phyloP scores from a whole-genome alignment of 805 yeast genomes.

The Maudiozyma bulderi region DNA sequence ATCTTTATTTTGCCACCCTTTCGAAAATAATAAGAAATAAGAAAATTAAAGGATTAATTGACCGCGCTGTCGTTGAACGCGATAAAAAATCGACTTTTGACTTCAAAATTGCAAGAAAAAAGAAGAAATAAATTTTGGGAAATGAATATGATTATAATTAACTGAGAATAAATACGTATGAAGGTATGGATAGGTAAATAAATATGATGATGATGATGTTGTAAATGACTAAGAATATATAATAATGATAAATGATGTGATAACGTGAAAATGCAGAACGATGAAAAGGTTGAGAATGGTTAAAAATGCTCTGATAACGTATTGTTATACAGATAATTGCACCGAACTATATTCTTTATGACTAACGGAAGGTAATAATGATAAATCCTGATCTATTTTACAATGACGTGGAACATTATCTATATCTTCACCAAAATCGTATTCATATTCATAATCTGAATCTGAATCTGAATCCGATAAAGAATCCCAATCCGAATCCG shows the following conservation, averaged over 20 bases:
- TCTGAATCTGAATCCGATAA: constrained; percentile 2
- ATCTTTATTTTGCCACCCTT: neutral
- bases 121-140: neutral
- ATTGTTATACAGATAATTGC: neutral
- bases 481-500: constrained; percentile 1
- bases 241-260: neutral
- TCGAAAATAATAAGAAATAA: neutral
- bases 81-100: too few species aligned
- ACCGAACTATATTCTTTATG: neutral
- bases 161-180: too few species aligned
- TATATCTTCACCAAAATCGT: neutral
- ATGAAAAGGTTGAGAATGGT: too few species aligned
- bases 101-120: too few species aligned
- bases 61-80: neutral
- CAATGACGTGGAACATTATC: constrained; percentile 2
- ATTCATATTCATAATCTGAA: neutral
- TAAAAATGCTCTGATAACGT: neutral
- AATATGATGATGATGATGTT: neutral
- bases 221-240: neutral
- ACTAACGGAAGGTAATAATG: neutral
- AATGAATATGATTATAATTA: neutral
- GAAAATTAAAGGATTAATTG: neutral
- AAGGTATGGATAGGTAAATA: neutral
- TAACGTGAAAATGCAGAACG: neutral
- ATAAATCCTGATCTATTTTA: neutral